phyloP scores from a whole-genome alignment of 75 land plant genomes.

The Chamaecyparis obtusa region DNA sequence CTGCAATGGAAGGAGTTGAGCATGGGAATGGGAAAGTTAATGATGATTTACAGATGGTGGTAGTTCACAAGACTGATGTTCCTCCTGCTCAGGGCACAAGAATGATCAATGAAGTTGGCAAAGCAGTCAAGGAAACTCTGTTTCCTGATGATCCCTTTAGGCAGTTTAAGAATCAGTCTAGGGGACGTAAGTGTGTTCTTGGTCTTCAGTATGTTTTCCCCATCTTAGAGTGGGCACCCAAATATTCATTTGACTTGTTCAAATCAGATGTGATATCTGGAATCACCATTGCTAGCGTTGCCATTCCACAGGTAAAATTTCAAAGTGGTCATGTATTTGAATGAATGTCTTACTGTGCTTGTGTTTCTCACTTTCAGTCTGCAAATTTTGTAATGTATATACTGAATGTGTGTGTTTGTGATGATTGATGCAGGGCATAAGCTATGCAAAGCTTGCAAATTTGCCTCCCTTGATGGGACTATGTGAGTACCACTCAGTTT shows the following conservation, averaged over 20 bases:
- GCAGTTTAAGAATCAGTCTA: slow-evolving; percentile 24
- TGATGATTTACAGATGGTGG: slow-evolving; percentile 9
- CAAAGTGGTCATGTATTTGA: background rate
- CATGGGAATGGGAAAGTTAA: background rate
- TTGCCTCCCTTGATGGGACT: slow-evolving; percentile 81
- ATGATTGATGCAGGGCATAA: slow-evolving; percentile 61
- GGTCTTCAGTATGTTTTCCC: slow-evolving; percentile 61
- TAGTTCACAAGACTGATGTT: background rate
- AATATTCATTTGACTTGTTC: slow-evolving; percentile 37
- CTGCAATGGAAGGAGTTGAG: background rate
- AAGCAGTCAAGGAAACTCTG: slow-evolving; percentile 25
- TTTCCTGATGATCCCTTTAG: slow-evolving; percentile 33
- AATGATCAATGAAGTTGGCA: background rate
- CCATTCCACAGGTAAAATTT: slow-evolving; percentile 40
- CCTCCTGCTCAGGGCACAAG: background rate
- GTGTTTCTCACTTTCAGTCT: background rate
- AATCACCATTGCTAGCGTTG: slow-evolving; percentile 74
- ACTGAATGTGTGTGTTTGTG: background rate
- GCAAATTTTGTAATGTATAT: too few relatives aligned
- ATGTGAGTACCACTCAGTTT: slow-evolving; percentile 40
- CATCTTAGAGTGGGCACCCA: slow-evolving; percentile 49
- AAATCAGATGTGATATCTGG: slow-evolving; percentile 50
- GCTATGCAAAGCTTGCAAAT: slow-evolving; percentile 82
- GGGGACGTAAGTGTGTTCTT: slow-evolving; percentile 12
- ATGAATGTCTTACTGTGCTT: background rate